Conservation (phyloP, 2,329 filamentous ascomycete species). For the Magnaporthiopsis poae region DNA sequence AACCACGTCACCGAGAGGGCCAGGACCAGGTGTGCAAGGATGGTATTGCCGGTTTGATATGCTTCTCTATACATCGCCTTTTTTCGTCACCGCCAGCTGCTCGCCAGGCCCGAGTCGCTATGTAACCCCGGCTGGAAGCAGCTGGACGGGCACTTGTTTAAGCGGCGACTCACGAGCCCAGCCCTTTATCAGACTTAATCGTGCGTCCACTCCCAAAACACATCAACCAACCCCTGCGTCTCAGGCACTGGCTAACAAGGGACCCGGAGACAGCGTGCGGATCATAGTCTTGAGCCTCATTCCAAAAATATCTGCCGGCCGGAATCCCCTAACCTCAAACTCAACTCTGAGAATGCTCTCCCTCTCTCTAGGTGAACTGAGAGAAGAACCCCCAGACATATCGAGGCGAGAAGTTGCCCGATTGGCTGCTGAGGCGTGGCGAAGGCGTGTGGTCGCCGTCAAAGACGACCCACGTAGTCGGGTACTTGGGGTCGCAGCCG, state of each 20-base stretch:
- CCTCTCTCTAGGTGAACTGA: neutral
- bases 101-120: neutral
- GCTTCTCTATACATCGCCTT: neutral
- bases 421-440: neutral
- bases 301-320: too few species aligned
- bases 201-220: too few species aligned
- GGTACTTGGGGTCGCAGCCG: slow-evolving; percentile 23
- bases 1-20: too few species aligned
- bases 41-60: neutral
- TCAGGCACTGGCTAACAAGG: too few species aligned
- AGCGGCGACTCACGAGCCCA: neutral
- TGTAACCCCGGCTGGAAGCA: too few species aligned
- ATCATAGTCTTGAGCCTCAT: too few species aligned
- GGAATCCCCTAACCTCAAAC: too few species aligned
- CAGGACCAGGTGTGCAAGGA: neutral
- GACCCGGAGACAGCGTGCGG: too few species aligned
- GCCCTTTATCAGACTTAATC: neutral
- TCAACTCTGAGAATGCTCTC: too few species aligned
- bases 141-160: neutral
- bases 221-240: too few species aligned
- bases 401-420: neutral
- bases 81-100: neutral
- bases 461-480: slow-evolving; percentile 24
- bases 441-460: slow-evolving; percentile 21
- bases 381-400: neutral